phyloP scores from a whole-genome alignment of 305 asterid genomes.

The Fraxinus velutina region DNA sequence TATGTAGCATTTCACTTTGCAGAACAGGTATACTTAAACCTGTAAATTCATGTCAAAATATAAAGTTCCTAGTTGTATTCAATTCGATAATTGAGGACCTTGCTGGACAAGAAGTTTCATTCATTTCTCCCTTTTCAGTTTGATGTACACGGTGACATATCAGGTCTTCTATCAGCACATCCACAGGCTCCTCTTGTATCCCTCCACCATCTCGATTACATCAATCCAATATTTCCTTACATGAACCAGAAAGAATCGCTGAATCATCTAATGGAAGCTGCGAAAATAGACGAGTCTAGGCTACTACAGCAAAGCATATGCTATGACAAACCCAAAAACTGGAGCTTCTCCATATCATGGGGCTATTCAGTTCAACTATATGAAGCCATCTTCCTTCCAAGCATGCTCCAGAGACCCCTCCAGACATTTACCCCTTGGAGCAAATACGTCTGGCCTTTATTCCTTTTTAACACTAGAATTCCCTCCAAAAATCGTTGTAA shows the following conservation, averaged over 20 bases:
- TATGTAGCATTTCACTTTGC: too few species aligned
- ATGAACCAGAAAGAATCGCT: slow-evolving; percentile 25
- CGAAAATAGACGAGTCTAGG: slow-evolving; percentile 29
- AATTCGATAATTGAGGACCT: too few species aligned
- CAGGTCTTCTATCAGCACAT: slow-evolving; percentile 35
- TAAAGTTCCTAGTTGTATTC: too few species aligned
- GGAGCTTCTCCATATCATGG: slow-evolving; percentile 40
- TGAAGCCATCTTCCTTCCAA: slow-evolving; percentile 28
- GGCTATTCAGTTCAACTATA: slow-evolving; percentile 37
- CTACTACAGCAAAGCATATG: slow-evolving; percentile 36
- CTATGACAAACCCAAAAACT: slow-evolving; percentile 28
- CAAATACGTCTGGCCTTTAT: slow-evolving; percentile 24
- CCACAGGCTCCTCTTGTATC: slow-evolving; percentile 37
- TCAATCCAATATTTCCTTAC: slow-evolving; percentile 35
- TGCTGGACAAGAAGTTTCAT: neutral
- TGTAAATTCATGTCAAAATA: too few species aligned
- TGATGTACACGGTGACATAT: slow-evolving; percentile 36
- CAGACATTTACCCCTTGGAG: slow-evolving; percentile 41
- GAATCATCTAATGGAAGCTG: slow-evolving; percentile 28
- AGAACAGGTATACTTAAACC: too few species aligned
- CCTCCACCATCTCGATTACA: slow-evolving; percentile 36
- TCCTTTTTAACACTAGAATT: slow-evolving; percentile 31
- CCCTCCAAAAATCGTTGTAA: slow-evolving; percentile 30
- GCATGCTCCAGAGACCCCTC: slow-evolving; percentile 32
- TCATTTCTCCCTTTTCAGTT: slow-evolving; percentile 16